A percentile compares a stretch with the other conserved stretches of the same genome.
phyloP scores from a whole-genome alignment of 2,329 filamentous ascomycete genomes.

The Ceratocystis colombiana region DNA sequence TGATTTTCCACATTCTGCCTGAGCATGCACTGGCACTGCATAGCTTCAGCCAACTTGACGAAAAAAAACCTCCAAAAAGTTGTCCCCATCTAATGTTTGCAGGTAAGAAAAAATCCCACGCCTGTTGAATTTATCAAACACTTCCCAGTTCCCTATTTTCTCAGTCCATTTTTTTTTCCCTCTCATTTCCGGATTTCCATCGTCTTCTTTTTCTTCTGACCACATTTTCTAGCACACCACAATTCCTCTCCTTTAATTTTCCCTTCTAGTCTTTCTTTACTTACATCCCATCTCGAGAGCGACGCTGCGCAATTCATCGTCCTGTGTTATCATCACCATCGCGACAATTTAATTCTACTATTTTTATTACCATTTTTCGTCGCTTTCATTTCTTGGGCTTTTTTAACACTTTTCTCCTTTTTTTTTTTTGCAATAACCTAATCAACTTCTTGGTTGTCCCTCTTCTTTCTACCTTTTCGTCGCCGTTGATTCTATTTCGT shows the following conservation, averaged over 20 bases:
- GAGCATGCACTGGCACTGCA: not conserved
- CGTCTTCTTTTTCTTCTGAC: conserved; percentile 11
- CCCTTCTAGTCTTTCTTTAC: conserved; percentile 7
- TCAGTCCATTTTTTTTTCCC: conserved; percentile 16
- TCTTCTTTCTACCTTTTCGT: too few species aligned
- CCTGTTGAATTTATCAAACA: conserved; percentile 13
- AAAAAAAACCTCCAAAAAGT: conserved; percentile 16
- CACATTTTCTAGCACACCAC: not conserved
- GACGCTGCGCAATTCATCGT: conserved; percentile 5
- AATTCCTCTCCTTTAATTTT: conserved; percentile 15
- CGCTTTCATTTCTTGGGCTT: not conserved
- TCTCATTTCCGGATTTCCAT: conserved; percentile 16
- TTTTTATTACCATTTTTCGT: not conserved
- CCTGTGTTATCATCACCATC: not conserved
- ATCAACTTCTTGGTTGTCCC: too few species aligned
- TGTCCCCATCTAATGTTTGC: conserved; percentile 2
- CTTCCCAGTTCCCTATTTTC: conserved; percentile 18
- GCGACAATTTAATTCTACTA: not conserved
- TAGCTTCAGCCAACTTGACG: not conserved
- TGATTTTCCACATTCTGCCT: not conserved
- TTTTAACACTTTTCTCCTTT: too few species aligned
- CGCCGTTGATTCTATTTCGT: not conserved
- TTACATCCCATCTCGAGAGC: not conserved
- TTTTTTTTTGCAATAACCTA: too few species aligned
- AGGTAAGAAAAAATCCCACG: conserved; percentile 13